Evolutionary conservation across 2,329 filamentous ascomycete species (phyloP).

Genomic region (Tolypocladium ophioglossoides): DNA sequence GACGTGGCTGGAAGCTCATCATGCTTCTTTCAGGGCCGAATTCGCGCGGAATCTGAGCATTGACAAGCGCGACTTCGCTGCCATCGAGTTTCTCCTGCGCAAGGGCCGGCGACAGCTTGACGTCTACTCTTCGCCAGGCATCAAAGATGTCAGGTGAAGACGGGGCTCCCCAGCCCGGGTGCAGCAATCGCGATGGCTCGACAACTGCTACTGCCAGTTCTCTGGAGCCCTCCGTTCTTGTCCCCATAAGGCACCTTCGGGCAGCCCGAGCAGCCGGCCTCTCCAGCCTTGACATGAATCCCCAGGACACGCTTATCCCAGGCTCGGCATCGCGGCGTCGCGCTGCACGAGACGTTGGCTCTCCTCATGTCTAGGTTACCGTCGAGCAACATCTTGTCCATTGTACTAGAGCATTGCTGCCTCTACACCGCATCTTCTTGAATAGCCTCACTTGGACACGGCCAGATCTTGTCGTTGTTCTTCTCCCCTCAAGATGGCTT

Average conservation of each 20-base stretch:
- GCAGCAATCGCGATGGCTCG: background rate
- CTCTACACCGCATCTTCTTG: constrained; percentile 9
- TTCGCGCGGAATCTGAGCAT: constrained; percentile 61
- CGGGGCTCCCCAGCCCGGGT: background rate
- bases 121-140: constrained; percentile 66
- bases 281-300: background rate
- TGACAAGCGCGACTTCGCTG: constrained; percentile 75
- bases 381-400: constrained; percentile 2
- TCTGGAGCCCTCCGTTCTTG: background rate
- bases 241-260: background rate
- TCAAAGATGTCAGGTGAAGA: constrained; percentile 57
- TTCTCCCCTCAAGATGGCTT: constrained; percentile 14
- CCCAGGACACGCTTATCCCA: background rate
- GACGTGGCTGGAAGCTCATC: background rate
- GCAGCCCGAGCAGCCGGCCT: background rate
- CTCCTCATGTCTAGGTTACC: background rate
- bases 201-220: background rate
- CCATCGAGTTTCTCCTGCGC: constrained; percentile 75
- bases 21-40: constrained; percentile 32
- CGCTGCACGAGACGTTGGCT: constrained; percentile 2
- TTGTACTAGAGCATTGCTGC: constrained; percentile 5
- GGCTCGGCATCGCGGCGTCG: background rate
- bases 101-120: constrained; percentile 77
- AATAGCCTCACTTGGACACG: constrained; percentile 12
- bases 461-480: constrained; percentile 2